These are phyloP conservation scores for Dorcoceras hygrometricum DNA, from an alignment of 257 asterid genomes.

Conservation along the genomic window DNA sequence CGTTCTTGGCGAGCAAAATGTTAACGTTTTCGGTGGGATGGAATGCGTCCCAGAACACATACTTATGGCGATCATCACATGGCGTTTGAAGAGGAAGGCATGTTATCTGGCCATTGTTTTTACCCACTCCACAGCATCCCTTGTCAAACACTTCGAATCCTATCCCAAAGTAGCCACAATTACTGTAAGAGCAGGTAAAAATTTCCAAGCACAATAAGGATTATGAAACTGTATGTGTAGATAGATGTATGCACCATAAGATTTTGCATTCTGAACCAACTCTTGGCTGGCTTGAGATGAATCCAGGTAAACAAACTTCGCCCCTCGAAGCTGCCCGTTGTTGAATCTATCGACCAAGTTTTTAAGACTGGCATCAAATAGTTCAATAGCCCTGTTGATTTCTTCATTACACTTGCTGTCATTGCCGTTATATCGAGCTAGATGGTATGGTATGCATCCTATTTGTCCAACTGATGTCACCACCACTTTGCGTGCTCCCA, in stretches of 20 bases:
- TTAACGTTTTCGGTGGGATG: slow-evolving; percentile 91
- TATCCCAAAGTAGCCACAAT: slow-evolving; percentile 17
- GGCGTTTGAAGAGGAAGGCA: slow-evolving; percentile 80
- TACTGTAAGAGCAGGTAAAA: background rate
- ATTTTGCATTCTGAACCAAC: slow-evolving; percentile 54
- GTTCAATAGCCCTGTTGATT: slow-evolving; percentile 64
- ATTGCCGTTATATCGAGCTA: slow-evolving; percentile 64
- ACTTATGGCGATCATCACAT: slow-evolving; percentile 52
- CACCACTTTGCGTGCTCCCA: slow-evolving; percentile 80
- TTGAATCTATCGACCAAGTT: slow-evolving; percentile 55
- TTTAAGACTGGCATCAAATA: slow-evolving; percentile 63
- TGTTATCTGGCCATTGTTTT: slow-evolving; percentile 82
- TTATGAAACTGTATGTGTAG: too few species aligned
- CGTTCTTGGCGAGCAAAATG: slow-evolving; percentile 66
- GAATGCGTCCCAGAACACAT: slow-evolving; percentile 86
- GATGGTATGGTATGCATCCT: slow-evolving; percentile 85
- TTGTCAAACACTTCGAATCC: slow-evolving; percentile 77
- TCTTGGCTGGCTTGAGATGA: slow-evolving; percentile 58
- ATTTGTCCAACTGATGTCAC: slow-evolving; percentile 69
- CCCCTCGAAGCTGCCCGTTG: slow-evolving; percentile 56
- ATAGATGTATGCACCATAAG: slow-evolving; percentile 44
- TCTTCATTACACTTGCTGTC: slow-evolving; percentile 80
- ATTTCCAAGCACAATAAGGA: background rate
- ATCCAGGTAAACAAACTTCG: slow-evolving; percentile 76
- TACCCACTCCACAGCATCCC: slow-evolving; percentile 93